These are phyloP conservation scores for Calonectria hawksworthii DNA, from an alignment of 2,329 filamentous ascomycete genomes.

Conservation along the genomic window DNA sequence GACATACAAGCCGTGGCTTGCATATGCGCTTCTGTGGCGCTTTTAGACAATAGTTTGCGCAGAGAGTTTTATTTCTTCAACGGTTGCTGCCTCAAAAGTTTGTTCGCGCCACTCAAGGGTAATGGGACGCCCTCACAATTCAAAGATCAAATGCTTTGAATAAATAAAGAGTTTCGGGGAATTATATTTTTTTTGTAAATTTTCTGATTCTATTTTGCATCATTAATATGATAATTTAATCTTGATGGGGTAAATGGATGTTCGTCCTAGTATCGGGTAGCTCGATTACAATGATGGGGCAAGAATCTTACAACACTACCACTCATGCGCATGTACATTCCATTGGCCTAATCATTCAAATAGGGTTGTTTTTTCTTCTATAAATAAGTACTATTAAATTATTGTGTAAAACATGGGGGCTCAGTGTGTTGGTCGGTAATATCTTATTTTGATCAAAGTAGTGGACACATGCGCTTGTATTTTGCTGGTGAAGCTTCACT, in stretches of 20 bases:
- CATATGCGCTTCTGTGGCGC: neutral
- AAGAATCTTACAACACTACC: neutral
- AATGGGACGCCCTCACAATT: neutral
- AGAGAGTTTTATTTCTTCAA: neutral
- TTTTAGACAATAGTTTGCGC: neutral
- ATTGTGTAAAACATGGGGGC: neutral
- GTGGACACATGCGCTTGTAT: too few species aligned
- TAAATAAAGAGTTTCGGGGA: too few species aligned
- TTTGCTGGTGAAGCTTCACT: too few species aligned
- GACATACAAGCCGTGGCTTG: neutral
- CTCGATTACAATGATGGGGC: neutral
- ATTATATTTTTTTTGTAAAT: too few species aligned
- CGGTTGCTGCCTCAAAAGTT: too few species aligned
- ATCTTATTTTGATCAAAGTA: too few species aligned
- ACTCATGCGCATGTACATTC: neutral
- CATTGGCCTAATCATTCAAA: neutral
- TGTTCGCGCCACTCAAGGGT: neutral
- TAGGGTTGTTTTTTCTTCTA: too few species aligned
- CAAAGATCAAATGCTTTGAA: neutral
- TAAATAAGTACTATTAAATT: too few species aligned
- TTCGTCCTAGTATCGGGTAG: neutral
- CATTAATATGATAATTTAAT: neutral
- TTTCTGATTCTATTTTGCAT: neutral
- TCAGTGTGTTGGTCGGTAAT: accelerated
- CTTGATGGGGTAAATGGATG: neutral